Base-by-base conservation (phyloP, 1,284 basidiomycete species). In the Cerrena zonata region DNA sequence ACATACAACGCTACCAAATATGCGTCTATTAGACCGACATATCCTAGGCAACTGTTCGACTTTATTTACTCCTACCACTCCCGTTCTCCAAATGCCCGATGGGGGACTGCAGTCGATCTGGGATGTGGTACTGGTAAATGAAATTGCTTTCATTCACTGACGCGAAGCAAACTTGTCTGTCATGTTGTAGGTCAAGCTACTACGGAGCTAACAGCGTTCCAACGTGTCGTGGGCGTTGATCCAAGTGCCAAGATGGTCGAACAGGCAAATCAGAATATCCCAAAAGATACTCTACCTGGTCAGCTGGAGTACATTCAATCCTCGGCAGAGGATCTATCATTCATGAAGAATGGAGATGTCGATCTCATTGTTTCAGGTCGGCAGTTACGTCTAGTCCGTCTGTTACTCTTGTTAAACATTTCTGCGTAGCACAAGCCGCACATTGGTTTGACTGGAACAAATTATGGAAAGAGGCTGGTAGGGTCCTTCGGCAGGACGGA, bases 381-480 rank as follows among this genome's bases (percentile, higher is more conserved):
- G 71, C 60, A 12, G 18, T 24, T 12, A 13, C 23, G 19, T 48
- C 30, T 11, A 27, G 1, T 49, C 7, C 27, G 26, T n/a, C 45
- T 34, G 19, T 39, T 4, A 47, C 7, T 13, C 26, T 53, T 25
- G 36, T n/a, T 27, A n/a, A 11, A 2, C 49, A 4, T 19, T 24
- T 21, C 18, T 43, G 41, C 38, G 2, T 53, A 87, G 89, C 86
- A 1, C 91, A 93, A 67, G 82, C 91, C 0, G 83, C 84, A 0
- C 91, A 95, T 64, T 94, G 91, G 91, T 94, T 94, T 62, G 75
- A 92, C 60, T 89, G 87, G 76, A 62, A 66, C 2, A 77, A 73
- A 53, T 73, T 86, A 4, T 94, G 91, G 87, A 76, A 74, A 0
- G 83, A 91, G 63, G 69, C 84, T 1, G 73, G 74, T 1, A 74